Evolutionary conservation across 345 rosid genomes (phyloP), one percentile per base, ranked within the genome.

Genomic region (Heritiera littoralis): DNA sequence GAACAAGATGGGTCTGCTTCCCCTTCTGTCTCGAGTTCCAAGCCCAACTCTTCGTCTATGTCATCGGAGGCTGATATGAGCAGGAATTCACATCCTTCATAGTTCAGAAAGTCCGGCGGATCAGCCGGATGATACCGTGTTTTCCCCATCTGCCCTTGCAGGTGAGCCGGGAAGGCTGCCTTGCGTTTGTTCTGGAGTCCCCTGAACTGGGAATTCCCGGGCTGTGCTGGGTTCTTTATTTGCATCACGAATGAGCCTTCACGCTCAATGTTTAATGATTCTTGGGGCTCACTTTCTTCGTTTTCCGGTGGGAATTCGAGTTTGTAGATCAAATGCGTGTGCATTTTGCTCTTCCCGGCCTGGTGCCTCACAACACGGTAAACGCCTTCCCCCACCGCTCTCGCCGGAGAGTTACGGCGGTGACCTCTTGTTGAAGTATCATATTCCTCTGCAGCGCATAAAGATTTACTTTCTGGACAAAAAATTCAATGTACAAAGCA

Each of bases 51-150:
- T 75, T 84, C 81, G 55, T 90, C 89, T 52, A 89, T 82, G 59
- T 90, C 92, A 41, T 91, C 96, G 0, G 94, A 88, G 0, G 97
- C 97, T 1, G 91, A 69, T 76, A 94, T 91, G 71, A 92, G 84
- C 73, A 91, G 76, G 12, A 94, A 80, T 83, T 92, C 98, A 9
- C 97, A 92, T 60, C 93, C 97, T 83, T 94, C 93, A 43, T 90
- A 86, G 81, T 90, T 91, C 83, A 94, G 64, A 59, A 91, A 84
- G 78, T 92, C 93, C 0, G 89, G 90, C 3, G 97, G 97, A 75
- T 94, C 96, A 0, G 91, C 96, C 1, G 89, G 87, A 0, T 81
- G 48, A 43, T 54, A 90, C 71, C 88, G 66, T 45, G 61, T 81
- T 20, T 88, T 83, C 20, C 94, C 92, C 32, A 91, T 82, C 68